Evolutionary conservation across 2,329 filamentous ascomycete genomes (phyloP), one percentile per base, ranked within the genome.

Genomic region (Bertia moriformis): DNA sequence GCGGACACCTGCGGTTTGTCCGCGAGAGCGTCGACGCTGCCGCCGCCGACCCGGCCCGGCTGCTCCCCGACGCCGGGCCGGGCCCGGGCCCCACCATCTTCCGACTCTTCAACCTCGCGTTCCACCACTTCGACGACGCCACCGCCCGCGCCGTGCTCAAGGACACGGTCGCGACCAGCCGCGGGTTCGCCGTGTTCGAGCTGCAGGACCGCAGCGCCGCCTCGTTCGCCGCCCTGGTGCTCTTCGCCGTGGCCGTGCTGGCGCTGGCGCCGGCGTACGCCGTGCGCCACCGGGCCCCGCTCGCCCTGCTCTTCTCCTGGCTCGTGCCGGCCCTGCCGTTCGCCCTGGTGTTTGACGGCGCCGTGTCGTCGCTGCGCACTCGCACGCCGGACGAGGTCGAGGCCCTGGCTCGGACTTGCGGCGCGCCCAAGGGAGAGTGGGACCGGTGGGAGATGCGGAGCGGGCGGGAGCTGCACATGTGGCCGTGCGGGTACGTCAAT

Each of bases 41-140:
- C n/a, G n/a, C n/a, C n/a, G n/a, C n/a, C n/a, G n/a, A n/a, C n/a
- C n/a, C n/a, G n/a, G n/a, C n/a, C n/a, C n/a, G n/a, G n/a, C n/a
- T n/a, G n/a, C n/a, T n/a, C n/a, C n/a, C n/a, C n/a, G n/a, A n/a
- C n/a, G n/a, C n/a, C n/a, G n/a, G n/a, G n/a, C n/a, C n/a, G n/a
- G n/a, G n/a, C n/a, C n/a, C n/a, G n/a, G n/a, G n/a, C n/a, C n/a
- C n/a, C n/a, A n/a, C n/a, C 35, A 61, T 83, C 17, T 80, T 85
- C 51, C 65, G 82, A 3, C 58, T 86, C 38, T 87, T 83, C 55
- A 83, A 79, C 51, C 63, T 85, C 2, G 72, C 79, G 1, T 88
- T 88, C 50, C 83, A 87, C 55, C 82, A 87, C 58, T 87, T 87
- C 47, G 69, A 76, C 44, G 77, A 86, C 49, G 57, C 59, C 3